Percentiles rank a stretch among this genome's conserved stretches.
These are phyloP conservation scores for Mallotus repandus DNA, from an alignment of 441 rosid genomes.

Conservation along the genomic window DNA sequence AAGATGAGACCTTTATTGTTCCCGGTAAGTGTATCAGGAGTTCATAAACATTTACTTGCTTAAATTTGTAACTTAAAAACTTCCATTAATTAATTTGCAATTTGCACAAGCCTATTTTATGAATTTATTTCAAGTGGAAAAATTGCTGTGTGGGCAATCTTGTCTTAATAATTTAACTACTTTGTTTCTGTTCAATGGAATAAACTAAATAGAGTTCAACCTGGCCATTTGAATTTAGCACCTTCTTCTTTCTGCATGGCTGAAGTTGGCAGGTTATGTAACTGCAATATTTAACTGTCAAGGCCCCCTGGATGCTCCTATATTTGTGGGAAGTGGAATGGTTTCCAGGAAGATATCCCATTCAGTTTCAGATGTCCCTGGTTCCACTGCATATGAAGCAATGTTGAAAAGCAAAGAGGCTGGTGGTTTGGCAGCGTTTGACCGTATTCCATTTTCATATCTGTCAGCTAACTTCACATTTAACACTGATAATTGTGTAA, in stretches of 20 bases:
- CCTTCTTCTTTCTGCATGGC: conserved; percentile 16
- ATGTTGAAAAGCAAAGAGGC: conserved; percentile 93
- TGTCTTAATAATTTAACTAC: conserved; percentile 8
- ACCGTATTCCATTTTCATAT: conserved; percentile 97
- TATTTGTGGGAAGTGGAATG: conserved; percentile 98
- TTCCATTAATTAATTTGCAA: background rate
- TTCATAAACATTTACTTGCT: conserved; percentile 11
- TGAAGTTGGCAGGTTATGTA: conserved; percentile 96
- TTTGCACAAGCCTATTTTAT: background rate
- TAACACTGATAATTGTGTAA: conserved; percentile 93
- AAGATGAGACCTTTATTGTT: conserved; percentile 89
- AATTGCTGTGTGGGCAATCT: background rate
- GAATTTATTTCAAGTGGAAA: background rate
- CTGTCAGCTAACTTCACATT: conserved; percentile 98
- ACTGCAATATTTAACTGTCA: conserved; percentile 99
- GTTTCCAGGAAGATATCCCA: conserved; percentile 86
- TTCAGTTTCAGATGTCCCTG: conserved; percentile 60
- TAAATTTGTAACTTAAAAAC: background rate
- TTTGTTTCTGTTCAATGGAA: background rate
- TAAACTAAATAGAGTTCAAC: conserved; percentile 3
- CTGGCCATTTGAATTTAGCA: conserved; percentile 5
- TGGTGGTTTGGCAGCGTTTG: conserved; percentile 99
- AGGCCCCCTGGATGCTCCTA: conserved; percentile 97
- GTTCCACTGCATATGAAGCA: conserved; percentile 83
- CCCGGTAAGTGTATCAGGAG: conserved; percentile 56